Evolutionary conservation across 495 filamentous ascomycete genomes (phyloP), one percentile per base, ranked within the genome.

Genomic region (Trichodelitschia bisporula): DNA sequence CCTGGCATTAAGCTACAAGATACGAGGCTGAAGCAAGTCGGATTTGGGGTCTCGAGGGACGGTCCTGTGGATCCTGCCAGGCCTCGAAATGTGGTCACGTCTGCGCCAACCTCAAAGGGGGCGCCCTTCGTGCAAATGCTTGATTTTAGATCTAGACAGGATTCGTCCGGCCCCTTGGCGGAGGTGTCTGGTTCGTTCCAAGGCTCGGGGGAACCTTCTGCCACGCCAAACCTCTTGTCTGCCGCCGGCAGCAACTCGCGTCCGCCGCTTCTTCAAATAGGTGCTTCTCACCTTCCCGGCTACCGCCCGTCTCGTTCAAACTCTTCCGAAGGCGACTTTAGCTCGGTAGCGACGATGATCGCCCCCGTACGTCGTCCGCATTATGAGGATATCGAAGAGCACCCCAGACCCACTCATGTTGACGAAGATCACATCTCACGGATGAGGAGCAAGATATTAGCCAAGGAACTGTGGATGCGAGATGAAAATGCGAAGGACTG

Each of bases 401-500:
- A n/a, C n/a, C n/a, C n/a, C n/a, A n/a, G n/a, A n/a, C n/a, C n/a
- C n/a, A n/a, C n/a, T n/a, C n/a, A n/a, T n/a, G n/a, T n/a, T n/a
- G n/a, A n/a, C n/a, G n/a, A n/a, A n/a, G n/a, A n/a, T 26, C 56
- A 62, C 20, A 55, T 73, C 15, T 62, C 71, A 35, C 63, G 78
- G 42, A 64, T 80, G 51, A 61, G 72, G 34, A 83, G 77, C 42
- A 78, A 75, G 46, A 63, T 93, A 19, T 55, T 95, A 10, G 91
- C 73, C 40, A 84, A 76, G 46, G 79, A 92, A 32, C 95, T 89
- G 45, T 99, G 89, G 89, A 99, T 99, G 89, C 75, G 77, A 27
- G 89, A 99, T 51, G 89, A 95, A 44, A 91, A 89, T 44, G 84
- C 82, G 27, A 95, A 84, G 50, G 84, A 93, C 40, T 99, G 89